These are phyloP conservation scores for Adansonia rubrostipa DNA, from an alignment of 441 rosid genomes.

Conservation along the genomic window DNA sequence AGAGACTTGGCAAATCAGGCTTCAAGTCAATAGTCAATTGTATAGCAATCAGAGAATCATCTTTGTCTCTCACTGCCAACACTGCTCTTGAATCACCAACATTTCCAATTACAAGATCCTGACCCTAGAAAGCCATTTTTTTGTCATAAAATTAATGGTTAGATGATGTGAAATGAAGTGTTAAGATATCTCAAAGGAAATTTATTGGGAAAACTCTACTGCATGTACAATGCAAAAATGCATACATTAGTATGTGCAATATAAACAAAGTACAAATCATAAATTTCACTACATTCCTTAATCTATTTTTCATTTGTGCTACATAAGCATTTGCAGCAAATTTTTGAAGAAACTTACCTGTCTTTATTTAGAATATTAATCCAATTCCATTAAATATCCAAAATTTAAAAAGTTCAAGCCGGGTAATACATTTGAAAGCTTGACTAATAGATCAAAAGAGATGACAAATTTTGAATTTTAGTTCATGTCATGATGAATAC, in stretches of 20 bases:
- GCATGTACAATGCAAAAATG: not conserved
- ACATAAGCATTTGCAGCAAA: conserved; percentile 8
- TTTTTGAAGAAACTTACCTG: not conserved
- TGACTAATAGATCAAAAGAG: not conserved
- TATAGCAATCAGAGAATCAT: conserved; percentile 56
- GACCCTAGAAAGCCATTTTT: conserved; percentile 50
- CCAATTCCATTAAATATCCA: conserved; percentile 6
- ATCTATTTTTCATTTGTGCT: not conserved
- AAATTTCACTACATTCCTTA: not conserved
- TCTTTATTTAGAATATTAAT: conserved; percentile 6
- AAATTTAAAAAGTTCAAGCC: not conserved
- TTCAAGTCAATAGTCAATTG: conserved; percentile 75
- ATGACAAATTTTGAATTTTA: conserved; percentile 18
- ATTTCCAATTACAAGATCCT: conserved; percentile 62
- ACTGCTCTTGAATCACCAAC: conserved; percentile 80
- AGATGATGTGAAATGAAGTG: conserved; percentile 14
- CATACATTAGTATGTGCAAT: not conserved
- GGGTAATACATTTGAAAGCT: not conserved
- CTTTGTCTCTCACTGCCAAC: conserved; percentile 58
- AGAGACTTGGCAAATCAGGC: conserved; percentile 72
- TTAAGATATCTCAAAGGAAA: not conserved
- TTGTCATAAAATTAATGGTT: conserved; percentile 21
- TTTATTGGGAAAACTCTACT: conserved; percentile 4
- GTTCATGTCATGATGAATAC: conserved; percentile 32
- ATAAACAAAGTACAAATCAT: conserved; percentile 1